Conservation (phyloP, 371 early-diverging fungal genomes). For the Apophysomyces sp. region DNA sequence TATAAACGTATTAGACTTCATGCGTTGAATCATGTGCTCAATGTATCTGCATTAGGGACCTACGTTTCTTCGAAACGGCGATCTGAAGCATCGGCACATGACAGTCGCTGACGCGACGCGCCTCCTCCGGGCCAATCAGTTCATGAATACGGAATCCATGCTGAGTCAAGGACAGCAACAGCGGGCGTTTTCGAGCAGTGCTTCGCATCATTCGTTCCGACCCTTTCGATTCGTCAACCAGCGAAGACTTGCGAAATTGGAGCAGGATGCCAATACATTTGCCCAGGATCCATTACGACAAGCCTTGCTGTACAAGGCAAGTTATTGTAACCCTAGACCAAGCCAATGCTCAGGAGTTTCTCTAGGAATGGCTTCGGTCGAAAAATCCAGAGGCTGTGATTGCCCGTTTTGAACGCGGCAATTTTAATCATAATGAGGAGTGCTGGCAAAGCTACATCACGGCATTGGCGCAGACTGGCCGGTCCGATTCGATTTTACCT, state of each 20-base stretch:
- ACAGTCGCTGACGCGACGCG: slow-evolving; percentile 1
- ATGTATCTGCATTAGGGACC: neutral
- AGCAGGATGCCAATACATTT: slow-evolving; percentile 66
- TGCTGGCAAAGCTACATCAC: slow-evolving; percentile 69
- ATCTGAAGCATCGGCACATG: neutral
- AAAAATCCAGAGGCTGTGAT: slow-evolving; percentile 67
- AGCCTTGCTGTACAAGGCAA: slow-evolving; percentile 71
- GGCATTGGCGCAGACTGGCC: slow-evolving; percentile 66
- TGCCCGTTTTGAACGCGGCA: slow-evolving; percentile 70
- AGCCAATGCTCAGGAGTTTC: too few species aligned
- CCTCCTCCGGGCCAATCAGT: neutral
- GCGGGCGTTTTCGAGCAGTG: slow-evolving; percentile 9
- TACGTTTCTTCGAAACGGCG: neutral
- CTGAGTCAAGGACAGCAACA: slow-evolving; percentile 1
- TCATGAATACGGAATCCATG: neutral
- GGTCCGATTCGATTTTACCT: slow-evolving; percentile 65
- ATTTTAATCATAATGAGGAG: slow-evolving; percentile 63
- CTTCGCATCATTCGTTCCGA: slow-evolving; percentile 1
- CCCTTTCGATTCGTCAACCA: slow-evolving; percentile 44
- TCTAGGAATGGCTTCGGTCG: slow-evolving; percentile 62
- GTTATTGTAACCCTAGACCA: too few species aligned
- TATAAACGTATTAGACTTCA: neutral
- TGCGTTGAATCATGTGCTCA: neutral
- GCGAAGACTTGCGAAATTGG: slow-evolving; percentile 59
- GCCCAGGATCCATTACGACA: slow-evolving; percentile 66